phyloP scores from a whole-genome alignment of 179 eudicot genomes.

The Amaranthus tricolor region DNA sequence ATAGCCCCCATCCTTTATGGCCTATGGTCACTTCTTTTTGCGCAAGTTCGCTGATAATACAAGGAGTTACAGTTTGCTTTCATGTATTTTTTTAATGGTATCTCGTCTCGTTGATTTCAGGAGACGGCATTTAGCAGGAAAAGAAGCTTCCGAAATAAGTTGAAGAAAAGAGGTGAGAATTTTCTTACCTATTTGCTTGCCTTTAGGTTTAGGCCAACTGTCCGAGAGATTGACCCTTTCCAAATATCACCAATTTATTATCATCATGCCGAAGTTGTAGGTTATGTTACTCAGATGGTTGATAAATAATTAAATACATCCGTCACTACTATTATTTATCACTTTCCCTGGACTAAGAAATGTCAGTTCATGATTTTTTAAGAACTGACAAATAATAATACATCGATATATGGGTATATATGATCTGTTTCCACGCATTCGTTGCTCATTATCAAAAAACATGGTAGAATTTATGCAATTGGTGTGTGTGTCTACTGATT shows the following conservation, averaged over 20 bases:
- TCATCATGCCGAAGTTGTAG: not conserved
- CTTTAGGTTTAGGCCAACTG: not conserved
- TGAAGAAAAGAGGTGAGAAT: conserved; percentile 68
- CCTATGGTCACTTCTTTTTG: not conserved
- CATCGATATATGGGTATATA: too few relatives aligned
- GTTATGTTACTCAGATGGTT: not conserved
- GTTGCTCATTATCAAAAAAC: too few relatives aligned
- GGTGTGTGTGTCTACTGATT: too few relatives aligned
- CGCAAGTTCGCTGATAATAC: not conserved
- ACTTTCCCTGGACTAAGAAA: too few relatives aligned
- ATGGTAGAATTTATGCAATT: too few relatives aligned
- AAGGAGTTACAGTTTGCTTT: not conserved
- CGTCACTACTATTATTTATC: too few relatives aligned
- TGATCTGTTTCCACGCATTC: too few relatives aligned
- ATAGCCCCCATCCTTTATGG: not conserved
- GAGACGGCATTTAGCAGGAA: conserved; percentile 98
- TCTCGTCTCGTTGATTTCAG: conserved; percentile 42
- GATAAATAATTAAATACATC: not conserved
- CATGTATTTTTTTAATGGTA: not conserved
- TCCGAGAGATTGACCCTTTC: not conserved
- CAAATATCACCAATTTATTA: not conserved
- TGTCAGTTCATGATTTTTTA: too few relatives aligned
- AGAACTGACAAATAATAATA: too few relatives aligned
- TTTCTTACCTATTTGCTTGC: conserved; percentile 8
- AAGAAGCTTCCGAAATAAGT: conserved; percentile 84